phyloP scores from a whole-genome alignment of 768 basidiomycete genomes.

The Suillus brevipes region DNA sequence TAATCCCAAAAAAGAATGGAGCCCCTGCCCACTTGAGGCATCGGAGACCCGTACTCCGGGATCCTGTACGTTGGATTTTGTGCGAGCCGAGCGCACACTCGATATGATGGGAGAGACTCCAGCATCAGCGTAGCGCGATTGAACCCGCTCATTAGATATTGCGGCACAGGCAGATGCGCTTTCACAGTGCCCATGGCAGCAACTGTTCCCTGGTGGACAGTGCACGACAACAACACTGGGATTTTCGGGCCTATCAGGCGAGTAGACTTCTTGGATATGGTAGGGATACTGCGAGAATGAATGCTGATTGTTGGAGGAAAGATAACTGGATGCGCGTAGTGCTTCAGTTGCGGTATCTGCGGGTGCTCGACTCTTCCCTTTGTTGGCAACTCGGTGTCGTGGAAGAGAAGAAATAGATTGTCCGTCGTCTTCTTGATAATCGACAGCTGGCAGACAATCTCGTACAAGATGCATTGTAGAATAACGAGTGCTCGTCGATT shows the following conservation, averaged over 20 bases:
- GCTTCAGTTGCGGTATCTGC: not conserved
- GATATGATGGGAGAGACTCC: constrained; percentile 28
- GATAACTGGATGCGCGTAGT: not conserved
- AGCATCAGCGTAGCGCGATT: constrained; percentile 26
- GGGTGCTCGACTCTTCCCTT: not conserved
- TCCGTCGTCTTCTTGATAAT: not conserved
- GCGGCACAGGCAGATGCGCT: not conserved
- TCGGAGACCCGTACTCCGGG: not conserved
- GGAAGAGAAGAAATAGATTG: not conserved
- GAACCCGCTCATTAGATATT: not conserved
- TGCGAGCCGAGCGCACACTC: constrained; percentile 2
- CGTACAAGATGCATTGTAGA: not conserved
- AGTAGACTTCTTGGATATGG: constrained; percentile 8
- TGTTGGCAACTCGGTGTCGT: not conserved
- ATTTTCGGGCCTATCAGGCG: not conserved
- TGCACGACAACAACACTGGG: not conserved
- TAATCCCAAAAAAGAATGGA: constrained; percentile 11
- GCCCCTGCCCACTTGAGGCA: not conserved
- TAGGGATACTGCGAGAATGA: not conserved
- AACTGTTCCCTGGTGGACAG: not conserved
- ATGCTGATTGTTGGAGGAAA: not conserved
- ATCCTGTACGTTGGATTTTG: not conserved
- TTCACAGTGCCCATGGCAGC: not conserved
- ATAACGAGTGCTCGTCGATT: not conserved
- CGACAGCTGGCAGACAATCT: not conserved